Evolutionary conservation across 2,329 filamentous ascomycete species (phyloP).

Genomic region (Ceratocystis harringtonii): DNA sequence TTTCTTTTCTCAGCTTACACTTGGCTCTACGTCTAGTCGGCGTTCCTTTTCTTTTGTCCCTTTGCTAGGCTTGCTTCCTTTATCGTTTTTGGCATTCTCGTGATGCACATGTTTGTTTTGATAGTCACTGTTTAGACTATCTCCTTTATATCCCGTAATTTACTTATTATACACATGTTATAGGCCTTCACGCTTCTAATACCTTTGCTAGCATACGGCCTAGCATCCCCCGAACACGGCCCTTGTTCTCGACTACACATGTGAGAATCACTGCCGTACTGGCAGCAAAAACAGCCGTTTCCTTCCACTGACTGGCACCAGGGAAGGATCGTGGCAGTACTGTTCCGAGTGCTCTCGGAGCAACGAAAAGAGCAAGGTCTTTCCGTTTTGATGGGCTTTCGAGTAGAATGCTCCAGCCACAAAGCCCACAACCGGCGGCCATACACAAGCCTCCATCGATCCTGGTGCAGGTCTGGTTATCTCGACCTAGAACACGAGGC

Average conservation of each 20-base stretch:
- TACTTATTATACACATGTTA: neutral
- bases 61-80: neutral
- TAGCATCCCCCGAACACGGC: constrained; percentile 51
- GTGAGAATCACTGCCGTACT: constrained; percentile 59
- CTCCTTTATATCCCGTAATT: neutral
- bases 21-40: neutral
- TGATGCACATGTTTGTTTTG: neutral
- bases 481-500: constrained; percentile 45
- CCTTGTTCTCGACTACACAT: constrained; percentile 45
- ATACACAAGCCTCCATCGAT: constrained; percentile 55
- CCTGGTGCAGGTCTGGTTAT: constrained; percentile 30
- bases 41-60: neutral
- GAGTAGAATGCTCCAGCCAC: constrained; percentile 68
- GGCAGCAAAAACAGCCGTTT: constrained; percentile 49
- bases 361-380: constrained; percentile 68
- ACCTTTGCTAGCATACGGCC: constrained; percentile 44
- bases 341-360: constrained; percentile 61
- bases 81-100: neutral
- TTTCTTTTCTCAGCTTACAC: neutral
- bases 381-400: constrained; percentile 51
- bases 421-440: constrained; percentile 54
- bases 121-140: neutral
- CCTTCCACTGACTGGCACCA: constrained; percentile 47
- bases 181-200: constrained; percentile 25
- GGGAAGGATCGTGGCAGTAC: constrained; percentile 45